A percentile compares a stretch with the other conserved stretches of the same genome.
These are phyloP conservation scores for Xanthoparmelia taractica DNA, from an alignment of 495 filamentous ascomycete genomes.

Conservation along the genomic window DNA sequence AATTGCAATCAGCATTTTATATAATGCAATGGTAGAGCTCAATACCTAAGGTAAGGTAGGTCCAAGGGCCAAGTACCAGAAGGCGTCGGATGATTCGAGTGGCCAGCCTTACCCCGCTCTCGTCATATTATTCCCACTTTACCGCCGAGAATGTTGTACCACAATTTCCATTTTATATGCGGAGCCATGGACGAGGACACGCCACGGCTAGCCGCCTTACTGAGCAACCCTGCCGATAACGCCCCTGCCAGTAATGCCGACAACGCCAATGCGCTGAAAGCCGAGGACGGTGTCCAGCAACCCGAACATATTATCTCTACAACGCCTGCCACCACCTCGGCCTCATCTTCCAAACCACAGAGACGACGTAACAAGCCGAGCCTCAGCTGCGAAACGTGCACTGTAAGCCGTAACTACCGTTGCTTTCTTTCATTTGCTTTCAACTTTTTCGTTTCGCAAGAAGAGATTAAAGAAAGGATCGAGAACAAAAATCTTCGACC, in stretches of 20 bases:
- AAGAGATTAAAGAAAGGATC: not conserved
- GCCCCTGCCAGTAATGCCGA: not conserved
- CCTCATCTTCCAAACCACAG: slow-evolving; percentile 8
- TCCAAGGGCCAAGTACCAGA: no score
- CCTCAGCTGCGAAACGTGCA: slow-evolving; percentile 63
- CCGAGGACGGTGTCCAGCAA: not conserved
- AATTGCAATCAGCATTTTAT: no score
- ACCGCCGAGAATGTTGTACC: not conserved
- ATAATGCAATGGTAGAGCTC: not conserved
- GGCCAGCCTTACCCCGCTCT: no score
- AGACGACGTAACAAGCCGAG: slow-evolving; percentile 60
- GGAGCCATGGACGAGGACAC: not conserved
- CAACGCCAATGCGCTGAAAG: not conserved
- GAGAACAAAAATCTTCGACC: not conserved
- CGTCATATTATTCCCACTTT: not conserved
- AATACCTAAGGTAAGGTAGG: no score
- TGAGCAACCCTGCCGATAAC: not conserved
- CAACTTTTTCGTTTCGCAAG: not conserved
- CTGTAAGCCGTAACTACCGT: slow-evolving; percentile 24
- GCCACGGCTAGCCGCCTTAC: not conserved
- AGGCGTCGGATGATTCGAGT: not conserved
- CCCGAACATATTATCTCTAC: not conserved
- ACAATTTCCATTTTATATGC: not conserved
- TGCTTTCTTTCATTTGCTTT: no score
- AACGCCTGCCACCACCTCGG: slow-evolving; percentile 9